Percentiles rank a stretch among this genome's conserved stretches.
phyloP scores from a whole-genome alignment of 225 moss, liverwort and hornwort species.

The Climacium dendroides region DNA sequence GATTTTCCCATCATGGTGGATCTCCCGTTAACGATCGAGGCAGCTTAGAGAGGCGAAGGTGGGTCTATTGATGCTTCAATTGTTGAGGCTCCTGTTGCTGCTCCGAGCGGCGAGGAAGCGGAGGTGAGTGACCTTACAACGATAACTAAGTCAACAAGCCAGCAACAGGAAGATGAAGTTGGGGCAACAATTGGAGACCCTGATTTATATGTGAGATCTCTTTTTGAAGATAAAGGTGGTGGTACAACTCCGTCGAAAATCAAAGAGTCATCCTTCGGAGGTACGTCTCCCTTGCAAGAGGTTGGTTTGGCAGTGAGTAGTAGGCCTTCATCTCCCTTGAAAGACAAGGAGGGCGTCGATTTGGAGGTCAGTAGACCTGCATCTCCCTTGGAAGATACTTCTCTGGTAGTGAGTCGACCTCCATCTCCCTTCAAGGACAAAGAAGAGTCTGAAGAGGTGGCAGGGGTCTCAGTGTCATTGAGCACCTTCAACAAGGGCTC shows the following conservation, averaged over 20 bases:
- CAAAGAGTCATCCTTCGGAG: neutral
- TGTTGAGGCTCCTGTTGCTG: neutral
- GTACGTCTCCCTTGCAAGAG: constrained; percentile 23
- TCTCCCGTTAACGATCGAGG: constrained; percentile 54
- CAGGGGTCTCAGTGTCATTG: neutral
- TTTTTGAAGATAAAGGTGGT: constrained; percentile 3
- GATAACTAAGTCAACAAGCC: neutral
- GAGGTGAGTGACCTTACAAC: constrained; percentile 25
- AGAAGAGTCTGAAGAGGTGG: constrained; percentile 14
- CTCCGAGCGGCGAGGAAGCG: neutral
- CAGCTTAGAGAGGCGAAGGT: constrained; percentile 56
- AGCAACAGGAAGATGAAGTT: neutral
- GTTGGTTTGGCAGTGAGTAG: constrained; percentile 4
- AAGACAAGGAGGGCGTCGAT: constrained; percentile 7
- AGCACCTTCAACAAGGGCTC: constrained; percentile 26
- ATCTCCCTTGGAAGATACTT: constrained; percentile 35
- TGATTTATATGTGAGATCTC: constrained; percentile 19
- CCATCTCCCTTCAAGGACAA: constrained; percentile 43
- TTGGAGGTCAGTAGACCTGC: constrained; percentile 20
- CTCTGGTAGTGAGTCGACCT: constrained; percentile 22
- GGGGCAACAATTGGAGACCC: neutral
- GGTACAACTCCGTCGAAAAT: constrained; percentile 14
- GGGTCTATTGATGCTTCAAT: constrained; percentile 17
- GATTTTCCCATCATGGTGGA: constrained; percentile 54
- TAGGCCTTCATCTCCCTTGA: constrained; percentile 42